A percentile compares a stretch with the other conserved stretches of the same genome.
Conservation (phyloP, 192 early-diverging fungal species). For the Powellomyces hirtus region DNA sequence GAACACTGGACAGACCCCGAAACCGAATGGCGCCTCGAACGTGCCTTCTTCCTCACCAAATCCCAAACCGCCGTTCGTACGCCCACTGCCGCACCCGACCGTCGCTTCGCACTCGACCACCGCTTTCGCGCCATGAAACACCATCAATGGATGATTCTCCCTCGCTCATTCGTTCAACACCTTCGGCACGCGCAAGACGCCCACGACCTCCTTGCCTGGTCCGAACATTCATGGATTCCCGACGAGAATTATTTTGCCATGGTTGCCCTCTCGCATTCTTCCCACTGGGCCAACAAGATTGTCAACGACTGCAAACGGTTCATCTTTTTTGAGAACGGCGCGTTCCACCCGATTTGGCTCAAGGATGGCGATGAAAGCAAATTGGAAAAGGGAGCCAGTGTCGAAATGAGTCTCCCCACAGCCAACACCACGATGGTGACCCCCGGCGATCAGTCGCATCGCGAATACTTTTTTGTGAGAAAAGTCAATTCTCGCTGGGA, state of each 20-base stretch:
- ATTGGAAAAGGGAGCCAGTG: slow-evolving; percentile 13
- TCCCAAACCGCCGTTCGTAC: slow-evolving; percentile 11
- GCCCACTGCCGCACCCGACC: slow-evolving; percentile 33
- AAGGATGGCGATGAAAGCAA: slow-evolving; percentile 20
- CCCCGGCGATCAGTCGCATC: too few species aligned
- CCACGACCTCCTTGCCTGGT: slow-evolving; percentile 32
- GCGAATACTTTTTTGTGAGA: slow-evolving; percentile 27
- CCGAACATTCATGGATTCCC: slow-evolving; percentile 43
- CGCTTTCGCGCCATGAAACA: slow-evolving; percentile 36
- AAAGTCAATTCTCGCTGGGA: slow-evolving; percentile 25
- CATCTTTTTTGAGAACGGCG: slow-evolving; percentile 21
- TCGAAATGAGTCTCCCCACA: slow-evolving; percentile 2
- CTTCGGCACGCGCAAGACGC: slow-evolving; percentile 35
- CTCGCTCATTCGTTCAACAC: slow-evolving; percentile 28
- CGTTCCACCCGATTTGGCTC: slow-evolving; percentile 37
- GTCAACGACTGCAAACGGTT: slow-evolving; percentile 40
- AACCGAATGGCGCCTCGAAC: slow-evolving; percentile 29
- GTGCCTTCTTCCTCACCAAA: slow-evolving; percentile 18
- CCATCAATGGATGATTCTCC: slow-evolving; percentile 53
- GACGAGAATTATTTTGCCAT: slow-evolving; percentile 45
- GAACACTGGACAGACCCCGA: slow-evolving; percentile 30
- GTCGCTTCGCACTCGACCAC: slow-evolving; percentile 20
- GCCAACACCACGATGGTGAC: background rate
- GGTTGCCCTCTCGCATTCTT: slow-evolving; percentile 20
- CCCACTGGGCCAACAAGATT: slow-evolving; percentile 12